Base-by-base conservation (phyloP, 345 rosid genomes). In the Pugionium cornutum region DNA sequence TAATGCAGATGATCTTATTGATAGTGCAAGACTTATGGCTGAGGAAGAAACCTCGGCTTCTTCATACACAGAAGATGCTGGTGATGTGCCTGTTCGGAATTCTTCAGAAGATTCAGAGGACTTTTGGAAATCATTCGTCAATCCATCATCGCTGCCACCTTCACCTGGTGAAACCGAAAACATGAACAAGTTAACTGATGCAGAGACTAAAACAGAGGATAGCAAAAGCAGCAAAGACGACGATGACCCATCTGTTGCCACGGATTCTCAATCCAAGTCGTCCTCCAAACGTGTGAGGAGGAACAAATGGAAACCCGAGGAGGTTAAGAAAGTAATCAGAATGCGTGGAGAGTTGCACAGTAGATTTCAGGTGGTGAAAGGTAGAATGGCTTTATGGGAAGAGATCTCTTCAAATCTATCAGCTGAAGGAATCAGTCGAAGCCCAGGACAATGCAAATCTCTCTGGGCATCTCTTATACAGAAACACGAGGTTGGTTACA, bases 371-470 rank as follows among this genome's bases (percentile, higher is more conserved):
- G 82, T 84, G 56, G 95, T 80, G 47, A 90, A 83, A 77, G 91
- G 97, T 36, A 84, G 96, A 76, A 94, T 90, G 99, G 91, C 84
- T 45, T 84, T 94, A 29, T 94, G 99, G 99, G 85, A 85, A 80
- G 96, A 88, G 79, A 80, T 94, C 70, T 94, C 99, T 49, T 29
- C 77, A 11, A 77, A 69, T 49, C 75, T 94, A 67, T 64, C 75
- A 36, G 69, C 73, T 57, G 86, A 90, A 40, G 99, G 95, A 64
- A 32, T 84, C 73, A 70, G 58, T 27, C 77, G 92, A 58, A 88
- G 87, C 75, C 85, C 99, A 1, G 89, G 80, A 29, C 96, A 94
- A 66, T 94, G 97, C 85, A 94, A 90, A 77, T 90, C 92, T 35
- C 69, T 90, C 1, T 90, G 99, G 99, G 70, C 97, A 39, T 90